A percentile compares a stretch with the other conserved stretches of the same genome.
Evolutionary conservation across 148 eudicot genomes (phyloP).

Genomic region (Suaeda aralocaspica): DNA sequence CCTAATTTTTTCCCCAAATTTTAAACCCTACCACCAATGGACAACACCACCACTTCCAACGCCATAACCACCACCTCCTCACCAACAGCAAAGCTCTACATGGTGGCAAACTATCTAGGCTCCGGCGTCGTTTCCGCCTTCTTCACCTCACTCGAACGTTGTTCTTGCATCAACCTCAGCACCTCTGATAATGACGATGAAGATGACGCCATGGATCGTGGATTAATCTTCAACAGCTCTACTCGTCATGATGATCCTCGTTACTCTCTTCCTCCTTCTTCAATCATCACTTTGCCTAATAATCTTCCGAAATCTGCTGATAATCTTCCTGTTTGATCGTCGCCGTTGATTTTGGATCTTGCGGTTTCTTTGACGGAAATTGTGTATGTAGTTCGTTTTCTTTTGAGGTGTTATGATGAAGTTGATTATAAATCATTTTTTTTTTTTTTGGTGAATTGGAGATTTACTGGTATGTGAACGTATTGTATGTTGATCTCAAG

Average conservation of each 20-base stretch:
- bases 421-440: neutral
- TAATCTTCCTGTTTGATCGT: conserved; percentile 61
- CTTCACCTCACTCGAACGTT: conserved; percentile 68
- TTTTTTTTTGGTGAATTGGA: neutral
- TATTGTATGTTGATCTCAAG: neutral
- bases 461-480: neutral
- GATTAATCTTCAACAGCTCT: conserved; percentile 47
- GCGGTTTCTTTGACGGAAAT: neutral
- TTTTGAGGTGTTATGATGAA: conserved; percentile 8
- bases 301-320: conserved; percentile 35
- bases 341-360: neutral
- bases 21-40: conserved; percentile 22
- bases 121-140: conserved; percentile 66
- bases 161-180: conserved; percentile 61
- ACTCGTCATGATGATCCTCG: conserved; percentile 39
- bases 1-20: neutral
- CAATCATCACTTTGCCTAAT: conserved; percentile 16
- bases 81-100: conserved; percentile 36
- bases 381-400: conserved; percentile 11
- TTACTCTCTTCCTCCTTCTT: conserved; percentile 29
- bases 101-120: conserved; percentile 64
- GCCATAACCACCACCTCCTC: conserved; percentile 21
- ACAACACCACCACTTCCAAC: conserved; percentile 45
- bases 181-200: conserved; percentile 52
- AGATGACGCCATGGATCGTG: conserved; percentile 60